Conservation (phyloP, 2,329 filamentous ascomycete species). For the Stemphylium beticola region DNA sequence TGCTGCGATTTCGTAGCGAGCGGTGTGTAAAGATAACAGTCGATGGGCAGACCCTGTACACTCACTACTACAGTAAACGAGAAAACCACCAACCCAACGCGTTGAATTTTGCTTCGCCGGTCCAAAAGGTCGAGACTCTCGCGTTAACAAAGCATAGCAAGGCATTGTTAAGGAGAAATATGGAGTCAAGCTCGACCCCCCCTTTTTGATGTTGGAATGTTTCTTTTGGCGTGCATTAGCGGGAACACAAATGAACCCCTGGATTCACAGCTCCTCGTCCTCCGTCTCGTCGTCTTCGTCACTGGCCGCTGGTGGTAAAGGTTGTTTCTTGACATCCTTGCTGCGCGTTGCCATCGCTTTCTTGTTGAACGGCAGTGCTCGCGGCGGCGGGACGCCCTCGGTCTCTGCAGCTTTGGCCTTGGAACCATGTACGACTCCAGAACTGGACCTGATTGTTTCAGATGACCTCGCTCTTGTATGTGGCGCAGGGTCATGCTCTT, state of each 20-base stretch:
- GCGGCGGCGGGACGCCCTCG: slow-evolving; percentile 38
- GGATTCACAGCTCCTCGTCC: slow-evolving; percentile 44
- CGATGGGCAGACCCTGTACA: too few relatives aligned
- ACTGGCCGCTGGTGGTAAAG: slow-evolving; percentile 5
- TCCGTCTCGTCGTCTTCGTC: slow-evolving; percentile 43
- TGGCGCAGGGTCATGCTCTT: slow-evolving; percentile 33
- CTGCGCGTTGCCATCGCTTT: slow-evolving; percentile 22
- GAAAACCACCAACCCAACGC: too few relatives aligned
- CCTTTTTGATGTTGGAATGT: neutral
- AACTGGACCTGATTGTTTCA: slow-evolving; percentile 26
- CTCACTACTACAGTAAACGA: too few relatives aligned
- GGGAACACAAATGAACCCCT: neutral
- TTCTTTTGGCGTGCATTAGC: neutral
- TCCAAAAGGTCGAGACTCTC: too few relatives aligned
- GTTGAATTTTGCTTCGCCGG: too few relatives aligned
- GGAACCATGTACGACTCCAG: slow-evolving; percentile 21
- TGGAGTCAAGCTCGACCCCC: too few relatives aligned
- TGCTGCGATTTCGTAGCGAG: too few relatives aligned
- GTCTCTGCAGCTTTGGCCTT: slow-evolving; percentile 19
- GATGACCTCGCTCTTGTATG: slow-evolving; percentile 18
- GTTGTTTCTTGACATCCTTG: slow-evolving; percentile 20
- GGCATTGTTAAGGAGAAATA: too few relatives aligned
- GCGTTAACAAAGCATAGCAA: too few relatives aligned
- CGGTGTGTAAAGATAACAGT: too few relatives aligned
- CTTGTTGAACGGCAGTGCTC: slow-evolving; percentile 45